Base-by-base conservation (phyloP, 805 yeast genomes). In the Ogataea ganodermae region DNA sequence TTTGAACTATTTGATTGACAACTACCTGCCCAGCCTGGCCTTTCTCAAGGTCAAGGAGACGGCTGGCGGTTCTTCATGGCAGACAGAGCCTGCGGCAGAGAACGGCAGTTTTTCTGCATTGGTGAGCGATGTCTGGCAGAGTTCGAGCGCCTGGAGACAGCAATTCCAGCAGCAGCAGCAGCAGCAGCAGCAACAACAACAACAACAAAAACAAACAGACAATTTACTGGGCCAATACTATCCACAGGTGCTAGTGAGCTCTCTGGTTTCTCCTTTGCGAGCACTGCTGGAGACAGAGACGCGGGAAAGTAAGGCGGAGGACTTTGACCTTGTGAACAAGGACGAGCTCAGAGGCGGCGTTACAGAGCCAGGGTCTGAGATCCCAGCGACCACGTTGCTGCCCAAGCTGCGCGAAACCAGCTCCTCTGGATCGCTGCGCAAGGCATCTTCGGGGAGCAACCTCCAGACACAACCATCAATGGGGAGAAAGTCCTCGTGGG, bases 261-360 rank as follows among this genome's bases (percentile, higher is more conserved):
- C 57, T 24, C 45, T 58, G 26, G 35, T 55, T 21, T 51, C 55
- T 5, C 56, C 54, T 16, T 16, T 53, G 26, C 37, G 36, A 23
- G 20, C 35, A 10, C 35, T 45, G 18, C 17, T 48, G 17, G n/a
- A 36, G 6, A 31, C 30, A n/a, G 50, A 47, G 8, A 32, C 23
- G 24, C 42, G 35, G 45, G 50, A 40, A 22, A 44, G 28, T 28
- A 51, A 42, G 40, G 42, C 44, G 28, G 71, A 63, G 26, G 83
- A 73, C 28, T 78, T 70, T 61, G 81, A 76, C 47, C 61, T 79
- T 22, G 76, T 79, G 35, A 76, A 71, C 31, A 59, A 59, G 38
- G 65, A 60, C 17, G 70, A 62, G 37, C 37, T 60, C 23, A 47
- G 45, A 16, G 52, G 50, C 17, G 52, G 39, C 33, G 38, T 39